Evolutionary conservation across 2,329 filamentous ascomycete genomes (phyloP), one percentile per base, ranked within the genome.

Genomic region (Tolypocladium endophyticum): DNA sequence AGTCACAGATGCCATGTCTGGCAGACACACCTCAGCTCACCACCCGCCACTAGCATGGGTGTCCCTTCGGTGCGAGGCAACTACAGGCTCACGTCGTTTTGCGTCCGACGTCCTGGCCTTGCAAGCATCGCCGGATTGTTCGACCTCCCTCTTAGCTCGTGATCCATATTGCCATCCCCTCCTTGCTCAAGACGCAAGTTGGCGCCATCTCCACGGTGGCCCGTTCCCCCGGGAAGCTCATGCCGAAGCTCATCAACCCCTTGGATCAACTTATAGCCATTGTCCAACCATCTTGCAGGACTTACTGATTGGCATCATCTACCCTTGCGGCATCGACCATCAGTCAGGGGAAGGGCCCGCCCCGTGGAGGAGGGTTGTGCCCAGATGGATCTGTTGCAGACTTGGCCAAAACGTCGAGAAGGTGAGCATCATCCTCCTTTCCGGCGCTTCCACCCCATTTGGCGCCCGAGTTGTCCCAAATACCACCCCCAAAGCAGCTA

Each of bases 1-100:
- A 36, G 55, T 59, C 65, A 61, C 62, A 71, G 57, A 56, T 56
- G 66, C 65, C 60, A 60, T 70, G 64, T 71, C 57, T 63, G 62
- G 64, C 63, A 68, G 65, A 70, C 68, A 71, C 66, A 67, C 70
- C 70, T 72, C 68, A 70, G 68, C 66, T 70, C 66, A 67, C 64
- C 63, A 61, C 67, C 68, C 38, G 39, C 55, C 39, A n/a, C 60
- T 61, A 62, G 36, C 60, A 63, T 62, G 60, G 62, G 57, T 39
- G 20, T 11, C 28, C 6, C 20, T n/a, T 30, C 30, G 25, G 56
- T 45, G 33, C 55, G 39, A 45, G 28, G 39, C 62, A 64, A 66
- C 60, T 59, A 69, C 57, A 61, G 66, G 64, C 61, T 68, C 56
- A 64, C 56, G 55, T 65, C 62, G 47, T 60, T 66, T 59, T 30